Evolutionary conservation across 305 asterid species (phyloP).

Genomic region (Rubia peregrina): DNA sequence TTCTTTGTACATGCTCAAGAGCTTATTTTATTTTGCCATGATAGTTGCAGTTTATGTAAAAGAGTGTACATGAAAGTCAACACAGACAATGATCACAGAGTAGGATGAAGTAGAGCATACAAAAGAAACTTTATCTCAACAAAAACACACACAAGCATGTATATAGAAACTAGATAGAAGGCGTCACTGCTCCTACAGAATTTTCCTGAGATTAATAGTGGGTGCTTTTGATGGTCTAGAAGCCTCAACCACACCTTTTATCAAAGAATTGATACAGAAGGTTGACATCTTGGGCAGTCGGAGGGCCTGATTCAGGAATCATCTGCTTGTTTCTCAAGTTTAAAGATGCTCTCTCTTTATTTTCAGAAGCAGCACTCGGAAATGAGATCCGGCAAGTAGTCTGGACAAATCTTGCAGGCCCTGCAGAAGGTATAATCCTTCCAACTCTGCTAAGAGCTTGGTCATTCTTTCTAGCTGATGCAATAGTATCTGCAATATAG

Average conservation of each 20-base stretch:
- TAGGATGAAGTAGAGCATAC: not conserved
- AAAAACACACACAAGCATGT: not conserved
- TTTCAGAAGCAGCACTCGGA: constrained; percentile 51
- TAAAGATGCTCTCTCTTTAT: constrained; percentile 44
- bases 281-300: constrained; percentile 50
- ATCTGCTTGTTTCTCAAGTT: constrained; percentile 51
- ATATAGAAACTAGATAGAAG: not conserved
- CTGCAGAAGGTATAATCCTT: constrained; percentile 32
- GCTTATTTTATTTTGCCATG: not conserved
- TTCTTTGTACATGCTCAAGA: not conserved
- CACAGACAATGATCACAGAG: not conserved
- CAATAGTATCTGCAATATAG: constrained; percentile 15
- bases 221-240: not conserved
- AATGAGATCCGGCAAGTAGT: constrained; percentile 44
- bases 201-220: not conserved
- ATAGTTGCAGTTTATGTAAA: not conserved
- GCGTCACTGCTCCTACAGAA: not conserved
- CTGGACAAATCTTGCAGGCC: constrained; percentile 41
- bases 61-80: not conserved
- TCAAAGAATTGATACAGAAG: constrained; percentile 56
- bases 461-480: too few relatives aligned
- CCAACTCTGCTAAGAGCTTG: not conserved
- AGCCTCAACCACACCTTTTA: constrained; percentile 42
- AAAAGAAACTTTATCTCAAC: not conserved
- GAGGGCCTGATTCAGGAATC: constrained; percentile 77